Evolutionary conservation across 2,329 filamentous ascomycete genomes (phyloP), one percentile per base, ranked within the genome.

Genomic region (Trichophyton rubrum): DNA sequence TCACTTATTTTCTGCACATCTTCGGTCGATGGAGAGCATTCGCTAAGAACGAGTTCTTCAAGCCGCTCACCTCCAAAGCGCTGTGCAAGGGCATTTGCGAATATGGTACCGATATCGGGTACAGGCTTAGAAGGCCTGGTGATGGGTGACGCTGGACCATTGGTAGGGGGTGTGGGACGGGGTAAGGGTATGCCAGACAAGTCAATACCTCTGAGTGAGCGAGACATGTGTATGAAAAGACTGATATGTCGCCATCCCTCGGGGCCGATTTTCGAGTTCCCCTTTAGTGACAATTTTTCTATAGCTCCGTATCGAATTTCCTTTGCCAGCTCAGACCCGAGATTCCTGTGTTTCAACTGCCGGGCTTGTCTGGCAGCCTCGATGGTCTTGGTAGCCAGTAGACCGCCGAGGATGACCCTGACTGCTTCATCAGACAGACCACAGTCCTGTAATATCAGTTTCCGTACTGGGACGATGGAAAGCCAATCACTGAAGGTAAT

Each of bases 191-290:
- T 86, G 68, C 89, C 87, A 0, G 91, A 95, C 30, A 97, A 72
- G 71, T 99, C 93, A 24, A 97, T 82, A 4, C 83, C 87, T 71
- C 90, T 91, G 60, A 99, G 78, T 0, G 90, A 90, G 63, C 85
- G 86, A 67, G 89, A 96, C 78, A 96, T 86, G 73, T 96, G 89
- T 59, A 96, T 80, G 70, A 97, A 99, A 5, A 96, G 78, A 45
- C 87, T 87, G 61, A 97, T 85, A 70, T 97, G 85, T 68, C 87
- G 90, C 93, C 93, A 99, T 15, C 92, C 93, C 64, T 95, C 87
- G 0, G 80, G 79, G 0, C 89, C 88, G 62, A 97, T 86, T 68
- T 90, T 92, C 1, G 79, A 74, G 70, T 97, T 97, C 74, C 95
- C 90, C 74, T 95, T 96, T 47, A 99, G 75, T 1, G 89, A 87